Evolutionary conservation across 2,329 filamentous ascomycete species (phyloP), one percentile per base, ranked within the genome.

Genomic region (Colletotrichum sp.): DNA sequence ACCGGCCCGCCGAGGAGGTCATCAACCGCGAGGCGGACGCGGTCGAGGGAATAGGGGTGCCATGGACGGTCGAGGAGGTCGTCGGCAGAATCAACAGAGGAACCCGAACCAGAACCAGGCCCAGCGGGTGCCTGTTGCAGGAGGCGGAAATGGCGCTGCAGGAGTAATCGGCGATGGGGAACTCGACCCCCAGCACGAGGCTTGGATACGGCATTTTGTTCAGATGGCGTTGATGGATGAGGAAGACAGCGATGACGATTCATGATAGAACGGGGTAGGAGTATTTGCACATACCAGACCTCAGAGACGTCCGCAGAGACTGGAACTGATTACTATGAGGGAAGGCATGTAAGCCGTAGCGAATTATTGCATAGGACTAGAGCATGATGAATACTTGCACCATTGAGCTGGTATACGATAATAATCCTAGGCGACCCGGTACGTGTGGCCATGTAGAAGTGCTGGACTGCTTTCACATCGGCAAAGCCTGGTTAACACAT

Each of bases 171-270:
- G 59, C 14, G 43, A 63, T 12, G 83, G 78, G 48, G 85, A 81
- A 67, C 82, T 90, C 66, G 84, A 90, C 77, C 83, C 85, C n/a
- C 82, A 80, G 24, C 86, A 90, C 73, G 85, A 85, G 76, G 89
- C 87, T 38, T 91, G 89, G 89, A 83, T 91, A 59, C 85, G 89
- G 63, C 85, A 86, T 69, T 91, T 91, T 79, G 88, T 91, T 64
- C 86, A 87, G 80, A 85, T 90, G 78, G 89, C 89, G 5, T 83
- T 91, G 69, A 83, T 87, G 38, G 89, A 91, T 78, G 83, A 87
- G 76, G 89, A 91, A 80, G 86, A 87, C 66, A 82, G 85, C 69
- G 87, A 88, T 64, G 87, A 84, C 55, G 87, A 86, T 66, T 63
- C 61, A 28, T 34, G n/a, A 24, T 16, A 61, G 28, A 24, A 12